These are phyloP conservation scores for Wickerhamia fluorescens DNA, from an alignment of 805 yeast species.

Conservation along the genomic window DNA sequence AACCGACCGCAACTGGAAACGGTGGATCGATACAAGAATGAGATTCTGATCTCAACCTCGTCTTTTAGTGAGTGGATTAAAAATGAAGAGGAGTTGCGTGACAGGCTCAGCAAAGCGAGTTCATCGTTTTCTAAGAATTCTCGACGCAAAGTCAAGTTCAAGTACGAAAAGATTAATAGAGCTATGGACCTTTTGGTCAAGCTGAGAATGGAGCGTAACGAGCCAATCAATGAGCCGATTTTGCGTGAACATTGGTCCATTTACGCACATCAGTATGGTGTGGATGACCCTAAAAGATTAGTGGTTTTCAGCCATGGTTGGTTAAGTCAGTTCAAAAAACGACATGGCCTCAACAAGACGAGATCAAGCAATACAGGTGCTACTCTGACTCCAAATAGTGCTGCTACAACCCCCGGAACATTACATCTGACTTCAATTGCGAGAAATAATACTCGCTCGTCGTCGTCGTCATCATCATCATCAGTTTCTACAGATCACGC, in stretches of 20 bases:
- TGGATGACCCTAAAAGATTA: slow-evolving; percentile 52
- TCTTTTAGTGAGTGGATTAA: slow-evolving; percentile 58
- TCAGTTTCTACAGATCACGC: too few species aligned
- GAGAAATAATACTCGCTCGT: neutral
- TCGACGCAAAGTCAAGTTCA: slow-evolving; percentile 43
- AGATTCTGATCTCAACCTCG: slow-evolving; percentile 51
- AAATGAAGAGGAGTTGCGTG: slow-evolving; percentile 44
- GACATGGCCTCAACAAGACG: slow-evolving; percentile 42
- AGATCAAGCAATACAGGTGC: slow-evolving; percentile 18
- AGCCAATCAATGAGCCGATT: slow-evolving; percentile 48
- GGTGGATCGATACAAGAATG: slow-evolving; percentile 44
- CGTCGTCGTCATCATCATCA: too few species aligned
- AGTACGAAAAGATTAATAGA: slow-evolving; percentile 50
- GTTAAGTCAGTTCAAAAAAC: slow-evolving; percentile 53
- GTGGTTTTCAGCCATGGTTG: slow-evolving; percentile 56
- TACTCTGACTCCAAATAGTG: too few species aligned
- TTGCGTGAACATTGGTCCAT: slow-evolving; percentile 50
- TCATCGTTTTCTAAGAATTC: slow-evolving; percentile 24
- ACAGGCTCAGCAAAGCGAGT: slow-evolving; percentile 30
- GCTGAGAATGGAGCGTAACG: slow-evolving; percentile 33
- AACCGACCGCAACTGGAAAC: slow-evolving; percentile 52
- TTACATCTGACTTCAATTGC: too few species aligned
- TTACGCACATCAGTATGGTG: slow-evolving; percentile 50
- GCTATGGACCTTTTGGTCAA: slow-evolving; percentile 53
- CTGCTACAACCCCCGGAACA: too few species aligned